Percentiles rank a stretch among this genome's conserved stretches.
Evolutionary conservation across 2,329 filamentous ascomycete genomes (phyloP).

Genomic region (Triangularia setosa): DNA sequence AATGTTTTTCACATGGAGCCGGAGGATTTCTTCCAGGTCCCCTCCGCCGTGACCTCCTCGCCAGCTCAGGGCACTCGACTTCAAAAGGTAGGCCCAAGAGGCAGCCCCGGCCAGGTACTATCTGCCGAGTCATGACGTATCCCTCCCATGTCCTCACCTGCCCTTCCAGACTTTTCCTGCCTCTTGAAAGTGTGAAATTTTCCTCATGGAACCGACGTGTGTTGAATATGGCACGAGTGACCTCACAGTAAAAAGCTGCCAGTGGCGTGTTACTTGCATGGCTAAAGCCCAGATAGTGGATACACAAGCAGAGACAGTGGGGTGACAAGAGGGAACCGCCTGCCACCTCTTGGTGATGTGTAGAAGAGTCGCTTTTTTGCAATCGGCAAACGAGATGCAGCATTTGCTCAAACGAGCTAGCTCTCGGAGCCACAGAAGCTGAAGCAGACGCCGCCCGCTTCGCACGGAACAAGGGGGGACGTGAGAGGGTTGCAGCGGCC

Average conservation of each 20-base stretch:
- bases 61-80: neutral
- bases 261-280: slow-evolving; percentile 9
- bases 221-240: neutral
- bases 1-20: neutral
- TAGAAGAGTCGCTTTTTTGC: neutral
- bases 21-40: too few relatives aligned
- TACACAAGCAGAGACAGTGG: slow-evolving; percentile 6
- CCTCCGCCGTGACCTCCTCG: neutral
- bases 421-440: neutral
- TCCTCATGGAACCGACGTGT: neutral
- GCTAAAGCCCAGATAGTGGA: neutral
- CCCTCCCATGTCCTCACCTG: neutral
- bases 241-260: neutral
- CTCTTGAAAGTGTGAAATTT: neutral
- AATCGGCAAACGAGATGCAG: neutral
- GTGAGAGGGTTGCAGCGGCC: slow-evolving; percentile 7
- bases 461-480: neutral
- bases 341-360: neutral
- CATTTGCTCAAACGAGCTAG: too few relatives aligned
- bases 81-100: neutral
- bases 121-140: slow-evolving; percentile 3
- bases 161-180: neutral
- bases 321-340: slow-evolving; percentile 1
- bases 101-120: neutral
- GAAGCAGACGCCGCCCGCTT: neutral